A percentile compares a stretch with the other conserved stretches of the same genome.
These are phyloP conservation scores for Centaurea solstitialis DNA, from an alignment of 129 eudicot genomes.

Conservation along the genomic window DNA sequence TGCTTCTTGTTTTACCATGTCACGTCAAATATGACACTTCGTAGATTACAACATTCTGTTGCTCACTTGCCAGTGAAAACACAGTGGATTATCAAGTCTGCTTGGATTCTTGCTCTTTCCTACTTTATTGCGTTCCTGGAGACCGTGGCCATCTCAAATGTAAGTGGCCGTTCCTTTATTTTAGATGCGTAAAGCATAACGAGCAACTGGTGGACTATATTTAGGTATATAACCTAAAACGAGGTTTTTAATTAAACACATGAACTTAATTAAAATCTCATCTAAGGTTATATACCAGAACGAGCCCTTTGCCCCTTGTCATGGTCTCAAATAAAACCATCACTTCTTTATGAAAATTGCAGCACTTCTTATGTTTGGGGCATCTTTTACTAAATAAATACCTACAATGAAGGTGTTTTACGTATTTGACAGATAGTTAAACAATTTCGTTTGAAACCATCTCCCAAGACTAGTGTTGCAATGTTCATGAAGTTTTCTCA, in stretches of 20 bases:
- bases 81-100: constrained; percentile 72
- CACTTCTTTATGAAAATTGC: not conserved
- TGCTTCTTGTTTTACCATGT: constrained; percentile 96
- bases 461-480: not conserved
- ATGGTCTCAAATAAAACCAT: not conserved
- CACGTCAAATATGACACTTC: constrained; percentile 82
- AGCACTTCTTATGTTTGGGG: not conserved
- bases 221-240: not conserved
- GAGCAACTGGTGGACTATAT: not conserved
- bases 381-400: not conserved
- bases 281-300: not conserved
- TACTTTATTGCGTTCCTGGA: constrained; percentile 87
- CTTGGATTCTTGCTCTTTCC: constrained; percentile 79
- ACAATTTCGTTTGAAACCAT: not conserved
- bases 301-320: not conserved
- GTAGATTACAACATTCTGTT: constrained; percentile 64
- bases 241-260: not conserved
- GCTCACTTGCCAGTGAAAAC: constrained; percentile 65
- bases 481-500: not conserved
- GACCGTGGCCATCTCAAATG: constrained; percentile 90
- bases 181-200: not conserved
- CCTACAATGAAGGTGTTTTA: not conserved
- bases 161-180: constrained; percentile 31
- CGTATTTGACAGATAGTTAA: not conserved
- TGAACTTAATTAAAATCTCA: not conserved